phyloP scores from a whole-genome alignment of 164 flowering plant species.

The Vitis rupestris region DNA sequence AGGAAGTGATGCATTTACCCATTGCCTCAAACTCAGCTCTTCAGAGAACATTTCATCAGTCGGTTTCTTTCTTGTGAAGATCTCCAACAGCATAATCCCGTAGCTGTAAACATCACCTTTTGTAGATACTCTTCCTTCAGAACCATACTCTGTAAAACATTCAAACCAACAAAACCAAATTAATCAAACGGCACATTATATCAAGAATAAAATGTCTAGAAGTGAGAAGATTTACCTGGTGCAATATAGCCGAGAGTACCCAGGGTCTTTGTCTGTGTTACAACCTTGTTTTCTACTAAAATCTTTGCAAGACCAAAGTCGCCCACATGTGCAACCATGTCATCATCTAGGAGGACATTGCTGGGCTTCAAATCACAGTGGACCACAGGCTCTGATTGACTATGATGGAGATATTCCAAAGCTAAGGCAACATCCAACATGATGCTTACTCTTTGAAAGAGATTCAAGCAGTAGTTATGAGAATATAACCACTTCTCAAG shows the following conservation, averaged over 20 bases:
- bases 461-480: neutral
- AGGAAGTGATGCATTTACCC: slow-evolving; percentile 16
- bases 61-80: slow-evolving; percentile 22
- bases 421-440: slow-evolving; percentile 3
- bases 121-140: slow-evolving; percentile 19
- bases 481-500: neutral
- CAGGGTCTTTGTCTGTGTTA: neutral
- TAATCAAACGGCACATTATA: neutral
- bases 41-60: slow-evolving; percentile 21
- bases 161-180: neutral
- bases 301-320: slow-evolving; percentile 23
- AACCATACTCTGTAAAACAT: slow-evolving; percentile 21
- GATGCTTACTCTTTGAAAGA: neutral
- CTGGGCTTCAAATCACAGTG: slow-evolving; percentile 26
- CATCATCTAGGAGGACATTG: slow-evolving; percentile 17
- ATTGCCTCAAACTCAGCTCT: slow-evolving; percentile 13
- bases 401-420: slow-evolving; percentile 22
- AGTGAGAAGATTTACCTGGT: slow-evolving; percentile 14
- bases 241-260: slow-evolving; percentile 20
- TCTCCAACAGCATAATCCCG: slow-evolving; percentile 31
- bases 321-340: slow-evolving; percentile 14
- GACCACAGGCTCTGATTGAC: slow-evolving; percentile 9
- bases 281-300: neutral
- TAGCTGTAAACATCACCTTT: slow-evolving; percentile 30
- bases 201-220: neutral